Percentiles rank a stretch among this genome's conserved stretches.
Conservation (phyloP, 352 stramenopile genomes). For the Pythium oligandrum region DNA sequence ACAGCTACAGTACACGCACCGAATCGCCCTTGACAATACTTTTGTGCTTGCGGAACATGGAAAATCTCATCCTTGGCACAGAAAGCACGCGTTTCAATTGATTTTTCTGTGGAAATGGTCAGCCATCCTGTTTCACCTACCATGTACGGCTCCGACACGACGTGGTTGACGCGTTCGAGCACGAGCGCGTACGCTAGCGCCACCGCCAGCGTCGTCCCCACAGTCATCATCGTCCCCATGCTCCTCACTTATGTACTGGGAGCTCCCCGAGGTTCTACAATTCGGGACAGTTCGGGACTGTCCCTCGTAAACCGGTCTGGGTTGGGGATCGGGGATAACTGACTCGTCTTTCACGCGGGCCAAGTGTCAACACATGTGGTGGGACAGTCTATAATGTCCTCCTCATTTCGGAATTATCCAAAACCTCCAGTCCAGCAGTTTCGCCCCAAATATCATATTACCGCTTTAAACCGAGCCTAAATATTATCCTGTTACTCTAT, state of each 20-base stretch:
- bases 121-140: slow-evolving; percentile 15
- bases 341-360: slow-evolving; percentile 2
- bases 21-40: slow-evolving; percentile 72
- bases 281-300: no score
- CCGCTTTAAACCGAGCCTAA: no score
- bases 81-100: background rate
- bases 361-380: background rate
- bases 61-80: slow-evolving; percentile 77
- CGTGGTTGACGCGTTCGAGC: slow-evolving; percentile 30
- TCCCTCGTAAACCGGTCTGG: no score
- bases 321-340: background rate
- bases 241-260: no score
- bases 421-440: background rate
- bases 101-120: no score
- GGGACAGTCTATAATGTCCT: slow-evolving; percentile 12
- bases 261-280: no score
- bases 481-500: no score
- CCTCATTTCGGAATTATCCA: slow-evolving; percentile 10
- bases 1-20: slow-evolving; percentile 25
- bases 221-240: no score
- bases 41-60: slow-evolving; percentile 73
- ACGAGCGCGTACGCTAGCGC: slow-evolving; percentile 21
- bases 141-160: slow-evolving; percentile 57
- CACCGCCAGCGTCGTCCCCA: slow-evolving; percentile 2
- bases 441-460: no score